A percentile compares a stretch with the other conserved stretches of the same genome.
Conservation (phyloP, 345 rosid genomes). For the Crucihimalaya himalaica region DNA sequence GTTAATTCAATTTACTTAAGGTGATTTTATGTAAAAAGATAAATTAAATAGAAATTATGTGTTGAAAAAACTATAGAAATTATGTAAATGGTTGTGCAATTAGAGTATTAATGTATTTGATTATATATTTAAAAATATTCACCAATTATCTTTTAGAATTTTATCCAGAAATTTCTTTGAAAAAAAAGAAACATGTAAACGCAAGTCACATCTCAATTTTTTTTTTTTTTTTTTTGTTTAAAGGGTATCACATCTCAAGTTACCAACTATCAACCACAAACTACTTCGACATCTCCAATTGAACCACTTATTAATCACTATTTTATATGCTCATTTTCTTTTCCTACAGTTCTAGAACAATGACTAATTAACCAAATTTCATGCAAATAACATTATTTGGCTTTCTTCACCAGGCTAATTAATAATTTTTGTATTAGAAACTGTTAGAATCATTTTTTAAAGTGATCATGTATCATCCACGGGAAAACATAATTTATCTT, state of each 20-base stretch:
- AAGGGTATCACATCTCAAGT: not conserved
- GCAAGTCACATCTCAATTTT: not conserved
- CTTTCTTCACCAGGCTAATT: not conserved
- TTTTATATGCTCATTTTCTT: not conserved
- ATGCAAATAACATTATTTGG: not conserved
- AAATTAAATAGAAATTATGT: too few relatives aligned
- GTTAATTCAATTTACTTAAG: too few relatives aligned
- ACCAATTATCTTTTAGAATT: not conserved
- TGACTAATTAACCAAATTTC: not conserved
- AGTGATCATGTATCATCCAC: not conserved
- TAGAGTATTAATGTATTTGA: not conserved
- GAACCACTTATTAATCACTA: not conserved
- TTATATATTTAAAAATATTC: not conserved
- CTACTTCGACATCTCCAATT: not conserved
- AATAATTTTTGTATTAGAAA: not conserved
- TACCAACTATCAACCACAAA: constrained; percentile 14
- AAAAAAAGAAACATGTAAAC: not conserved
- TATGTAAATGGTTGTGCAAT: not conserved
- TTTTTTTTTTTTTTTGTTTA: too few relatives aligned
- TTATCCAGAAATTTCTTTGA: not conserved
- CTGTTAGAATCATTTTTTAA: not conserved
- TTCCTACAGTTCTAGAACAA: not conserved
- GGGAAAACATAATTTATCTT: not conserved
- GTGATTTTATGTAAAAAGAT: too few relatives aligned
- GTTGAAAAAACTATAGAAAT: too few relatives aligned